Evolutionary conservation across 1,284 basidiomycete genomes (phyloP).

Genomic region (Leccinum angustisporum): DNA sequence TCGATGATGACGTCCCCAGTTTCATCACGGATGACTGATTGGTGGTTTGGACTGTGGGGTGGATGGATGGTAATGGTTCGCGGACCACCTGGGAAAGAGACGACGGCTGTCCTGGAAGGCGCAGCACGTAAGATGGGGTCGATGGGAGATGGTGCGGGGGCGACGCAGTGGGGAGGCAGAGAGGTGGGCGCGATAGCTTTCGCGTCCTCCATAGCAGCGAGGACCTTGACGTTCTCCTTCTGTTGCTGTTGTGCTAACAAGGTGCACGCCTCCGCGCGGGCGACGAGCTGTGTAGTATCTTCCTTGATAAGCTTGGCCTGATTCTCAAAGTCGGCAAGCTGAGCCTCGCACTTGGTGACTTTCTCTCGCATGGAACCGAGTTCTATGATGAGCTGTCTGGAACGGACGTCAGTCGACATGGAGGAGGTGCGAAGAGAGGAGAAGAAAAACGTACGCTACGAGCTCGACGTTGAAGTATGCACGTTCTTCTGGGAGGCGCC

Average conservation of each 20-base stretch:
- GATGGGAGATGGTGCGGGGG: not conserved
- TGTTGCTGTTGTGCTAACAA: constrained; percentile 10
- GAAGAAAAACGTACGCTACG: constrained; percentile 8
- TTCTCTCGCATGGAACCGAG: constrained; percentile 10
- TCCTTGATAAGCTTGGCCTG: constrained; percentile 6
- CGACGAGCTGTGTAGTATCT: constrained; percentile 7
- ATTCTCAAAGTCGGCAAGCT: constrained; percentile 8
- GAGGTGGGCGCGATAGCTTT: not conserved
- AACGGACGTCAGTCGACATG: constrained; percentile 4
- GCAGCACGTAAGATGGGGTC: not conserved
- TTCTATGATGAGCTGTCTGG: constrained; percentile 13
- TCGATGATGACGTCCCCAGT: constrained; percentile 20
- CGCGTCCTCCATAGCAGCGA: constrained; percentile 2
- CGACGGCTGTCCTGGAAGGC: constrained; percentile 8
- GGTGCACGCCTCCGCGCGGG: constrained; percentile 8
- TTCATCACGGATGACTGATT: constrained; percentile 20
- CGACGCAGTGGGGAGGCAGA: not conserved
- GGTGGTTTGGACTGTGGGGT: constrained; percentile 16
- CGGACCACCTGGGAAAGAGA: constrained; percentile 26
- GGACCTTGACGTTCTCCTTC: constrained; percentile 7
- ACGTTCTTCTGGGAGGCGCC: not conserved
- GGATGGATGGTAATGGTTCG: constrained; percentile 32
- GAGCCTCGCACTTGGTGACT: constrained; percentile 13
- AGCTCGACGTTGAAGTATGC: constrained; percentile 1
- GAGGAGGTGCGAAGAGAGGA: not conserved